Evolutionary conservation across 352 stramenopile genomes (phyloP), one percentile per base, ranked within the genome.

Genomic region (Pythium myriotylum): DNA sequence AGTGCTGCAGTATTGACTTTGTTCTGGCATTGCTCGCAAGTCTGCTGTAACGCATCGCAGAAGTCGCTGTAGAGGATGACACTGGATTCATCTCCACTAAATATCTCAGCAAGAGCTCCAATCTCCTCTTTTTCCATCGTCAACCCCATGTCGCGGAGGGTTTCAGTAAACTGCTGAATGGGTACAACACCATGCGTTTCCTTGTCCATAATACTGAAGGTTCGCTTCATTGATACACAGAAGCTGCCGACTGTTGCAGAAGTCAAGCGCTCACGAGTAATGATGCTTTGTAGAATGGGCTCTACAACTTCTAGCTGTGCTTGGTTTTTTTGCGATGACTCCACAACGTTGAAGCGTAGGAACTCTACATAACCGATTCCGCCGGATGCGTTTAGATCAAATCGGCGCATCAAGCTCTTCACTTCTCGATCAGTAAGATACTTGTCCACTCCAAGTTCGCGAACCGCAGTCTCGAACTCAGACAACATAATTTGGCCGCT

Each of bases 131-230:
- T 68, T 2, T 69, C 40, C 0, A 91, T 27, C 0, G 46, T 58
- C 46, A 91, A 73, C 29, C 79, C 78, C 76, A 91, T 86, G 19
- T 90, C 81, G 9, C 73, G 67, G 16, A 94, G 62, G 2, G 79
- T 86, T 49, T 89, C 71, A 13, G 76, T 53, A 57, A 94, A 92
- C 29, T 74, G 65, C 16, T 47, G 68, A 19, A 46, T 51, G 20
- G 81, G 50, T 2, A 94, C 56, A 22, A 76, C 68, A 4, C 84
- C 82, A 1, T 70, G 81, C 1, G 73, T 82, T 9, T 90, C 79
- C 46, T 91, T 89, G 68, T 94, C 84, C 14, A 91, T 79, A 41
- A 92, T 94, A 17, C 66, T 73, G 62, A 91, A 91, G 82, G 90
- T 94, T 35, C 84, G 73, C 42, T 90, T 89, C 19, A 94, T 59